Conservation (phyloP, 345 rosid species). For the Durio zibethinus region DNA sequence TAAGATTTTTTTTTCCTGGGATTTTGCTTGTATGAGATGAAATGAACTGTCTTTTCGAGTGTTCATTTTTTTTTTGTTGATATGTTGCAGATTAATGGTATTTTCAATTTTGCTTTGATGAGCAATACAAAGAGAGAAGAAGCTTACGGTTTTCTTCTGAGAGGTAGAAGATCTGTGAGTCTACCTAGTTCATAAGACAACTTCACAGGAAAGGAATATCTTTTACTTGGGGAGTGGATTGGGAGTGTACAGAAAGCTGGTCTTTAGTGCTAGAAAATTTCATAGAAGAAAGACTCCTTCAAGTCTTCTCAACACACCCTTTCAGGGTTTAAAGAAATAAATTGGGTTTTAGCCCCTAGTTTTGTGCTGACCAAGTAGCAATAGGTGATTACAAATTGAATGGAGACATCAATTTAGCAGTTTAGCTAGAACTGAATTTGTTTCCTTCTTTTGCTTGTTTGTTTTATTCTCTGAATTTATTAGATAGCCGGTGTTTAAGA, state of each 20-base stretch:
- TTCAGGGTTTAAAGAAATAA: slow-evolving; percentile 12
- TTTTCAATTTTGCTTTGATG: slow-evolving; percentile 3
- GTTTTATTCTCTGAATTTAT: neutral
- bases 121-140: neutral
- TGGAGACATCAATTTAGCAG: neutral
- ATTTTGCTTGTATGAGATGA: neutral
- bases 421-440: neutral
- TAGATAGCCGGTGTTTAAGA: neutral
- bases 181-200: neutral
- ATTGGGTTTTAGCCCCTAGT: slow-evolving; percentile 8
- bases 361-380: neutral
- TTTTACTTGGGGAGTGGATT: slow-evolving; percentile 1
- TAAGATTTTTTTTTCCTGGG: neutral
- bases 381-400: neutral
- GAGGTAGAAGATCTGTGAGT: neutral
- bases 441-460: neutral
- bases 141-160: neutral
- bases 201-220: neutral
- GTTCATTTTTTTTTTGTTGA: slow-evolving; percentile 2
- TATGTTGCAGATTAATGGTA: slow-evolving; percentile 19
- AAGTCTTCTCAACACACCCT: neutral
- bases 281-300: neutral
- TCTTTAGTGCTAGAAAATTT: neutral
- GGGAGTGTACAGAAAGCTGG: neutral
- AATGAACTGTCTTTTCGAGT: slow-evolving; percentile 1